These are phyloP conservation scores for Chytriomyces confervae DNA, from an alignment of 192 early-diverging fungal species.

Conservation along the genomic window DNA sequence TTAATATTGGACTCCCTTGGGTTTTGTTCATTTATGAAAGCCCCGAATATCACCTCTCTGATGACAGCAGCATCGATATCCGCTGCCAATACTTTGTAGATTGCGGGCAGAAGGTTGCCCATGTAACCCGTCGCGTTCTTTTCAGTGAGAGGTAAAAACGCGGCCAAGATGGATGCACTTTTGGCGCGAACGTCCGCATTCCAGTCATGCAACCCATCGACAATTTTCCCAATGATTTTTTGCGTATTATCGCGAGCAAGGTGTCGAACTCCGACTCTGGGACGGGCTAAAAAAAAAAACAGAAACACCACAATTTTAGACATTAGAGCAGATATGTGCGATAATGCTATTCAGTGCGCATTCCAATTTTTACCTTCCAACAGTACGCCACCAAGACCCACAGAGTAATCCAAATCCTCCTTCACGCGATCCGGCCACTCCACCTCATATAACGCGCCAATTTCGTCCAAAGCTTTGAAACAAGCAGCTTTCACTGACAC, in stretches of 20 bases:
- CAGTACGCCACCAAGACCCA: slow-evolving; percentile 24
- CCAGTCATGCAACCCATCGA: slow-evolving; percentile 58
- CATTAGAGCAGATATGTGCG: neutral
- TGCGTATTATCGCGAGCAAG: slow-evolving; percentile 60
- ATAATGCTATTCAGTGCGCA: neutral
- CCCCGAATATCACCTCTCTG: slow-evolving; percentile 36
- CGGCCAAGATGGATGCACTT: slow-evolving; percentile 44
- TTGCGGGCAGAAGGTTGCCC: slow-evolving; percentile 49
- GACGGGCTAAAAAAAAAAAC: slow-evolving; percentile 40
- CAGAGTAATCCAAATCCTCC: slow-evolving; percentile 60
- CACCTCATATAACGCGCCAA: slow-evolving; percentile 57
- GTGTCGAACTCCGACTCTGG: slow-evolving; percentile 56
- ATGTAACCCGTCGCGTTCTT: slow-evolving; percentile 60
- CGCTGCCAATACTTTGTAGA: slow-evolving; percentile 51
- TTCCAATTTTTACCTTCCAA: neutral
- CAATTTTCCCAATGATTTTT: slow-evolving; percentile 50
- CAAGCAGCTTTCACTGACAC: slow-evolving; percentile 32
- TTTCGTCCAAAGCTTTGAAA: slow-evolving; percentile 40
- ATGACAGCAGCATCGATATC: slow-evolving; percentile 53
- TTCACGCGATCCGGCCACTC: slow-evolving; percentile 63
- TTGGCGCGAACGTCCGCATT: slow-evolving; percentile 51
- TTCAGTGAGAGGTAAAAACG: slow-evolving; percentile 54
- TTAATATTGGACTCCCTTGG: neutral
- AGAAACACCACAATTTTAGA: too few species aligned
- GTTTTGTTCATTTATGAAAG: neutral